Conservation (phyloP, 371 early-diverging fungal species). For the Mucor circinelloides region DNA sequence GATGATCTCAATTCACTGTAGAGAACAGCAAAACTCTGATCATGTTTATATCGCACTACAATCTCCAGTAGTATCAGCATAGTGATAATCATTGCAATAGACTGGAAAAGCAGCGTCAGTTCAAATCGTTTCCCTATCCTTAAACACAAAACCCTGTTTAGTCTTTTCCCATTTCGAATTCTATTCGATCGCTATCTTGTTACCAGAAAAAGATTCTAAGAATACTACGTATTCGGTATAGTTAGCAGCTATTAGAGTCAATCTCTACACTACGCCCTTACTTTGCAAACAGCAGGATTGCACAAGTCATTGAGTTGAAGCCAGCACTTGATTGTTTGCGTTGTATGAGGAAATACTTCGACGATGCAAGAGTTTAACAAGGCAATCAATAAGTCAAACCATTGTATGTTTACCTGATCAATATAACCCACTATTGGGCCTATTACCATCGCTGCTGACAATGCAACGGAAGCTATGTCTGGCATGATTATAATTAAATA, state of each 20-base stretch:
- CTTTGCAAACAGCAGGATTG: conserved; percentile 33
- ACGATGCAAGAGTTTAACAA: background rate
- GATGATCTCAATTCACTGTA: conserved; percentile 22
- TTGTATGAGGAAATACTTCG: conserved; percentile 28
- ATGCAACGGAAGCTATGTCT: conserved; percentile 10
- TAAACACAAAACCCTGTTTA: background rate
- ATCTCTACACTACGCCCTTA: background rate
- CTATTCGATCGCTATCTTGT: background rate
- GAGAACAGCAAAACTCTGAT: conserved; percentile 16
- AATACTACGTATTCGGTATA: conserved; percentile 32
- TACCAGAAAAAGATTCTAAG: conserved; percentile 63
- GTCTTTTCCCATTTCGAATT: background rate
- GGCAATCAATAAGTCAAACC: background rate
- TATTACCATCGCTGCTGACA: conserved; percentile 30
- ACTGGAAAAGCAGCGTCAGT: conserved; percentile 57
- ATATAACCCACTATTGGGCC: conserved; percentile 34
- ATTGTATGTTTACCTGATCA: conserved; percentile 25
- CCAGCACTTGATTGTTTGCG: conserved; percentile 35
- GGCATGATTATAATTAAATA: background rate
- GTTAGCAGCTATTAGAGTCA: background rate
- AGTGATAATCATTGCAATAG: conserved; percentile 60
- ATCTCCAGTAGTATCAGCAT: conserved; percentile 59
- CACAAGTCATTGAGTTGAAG: conserved; percentile 33
- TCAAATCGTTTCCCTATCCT: conserved; percentile 65
- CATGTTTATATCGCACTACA: conserved; percentile 33